A percentile compares a stretch with the other conserved stretches of the same genome.
phyloP scores from a whole-genome alignment of 2,329 filamentous ascomycete genomes.

The Cladosporium phlei region DNA sequence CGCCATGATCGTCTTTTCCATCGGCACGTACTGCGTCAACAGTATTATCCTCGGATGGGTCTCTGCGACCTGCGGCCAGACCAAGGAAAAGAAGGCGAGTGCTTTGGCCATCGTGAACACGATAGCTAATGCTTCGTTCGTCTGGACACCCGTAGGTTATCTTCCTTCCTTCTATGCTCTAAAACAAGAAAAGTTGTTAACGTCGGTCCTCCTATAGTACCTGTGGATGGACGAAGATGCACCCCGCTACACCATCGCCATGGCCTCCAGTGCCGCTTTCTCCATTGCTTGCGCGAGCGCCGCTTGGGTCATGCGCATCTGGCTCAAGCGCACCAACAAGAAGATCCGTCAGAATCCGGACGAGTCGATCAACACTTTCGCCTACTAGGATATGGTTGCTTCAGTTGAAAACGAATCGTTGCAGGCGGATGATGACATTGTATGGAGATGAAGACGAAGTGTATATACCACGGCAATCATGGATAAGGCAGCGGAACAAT shows the following conservation, averaged over 20 bases:
- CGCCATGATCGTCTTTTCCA: slow-evolving; percentile 19
- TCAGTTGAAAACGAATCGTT: no score
- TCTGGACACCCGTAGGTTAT: slow-evolving; percentile 42
- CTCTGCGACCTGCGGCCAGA: slow-evolving; percentile 42
- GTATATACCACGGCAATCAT: no score
- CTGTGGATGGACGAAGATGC: slow-evolving; percentile 45
- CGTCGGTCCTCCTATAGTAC: slow-evolving; percentile 33
- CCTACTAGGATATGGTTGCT: slow-evolving; percentile 19
- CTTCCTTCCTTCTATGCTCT: not conserved
- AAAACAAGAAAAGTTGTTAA: not conserved
- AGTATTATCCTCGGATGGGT: slow-evolving; percentile 47
- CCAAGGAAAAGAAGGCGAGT: slow-evolving; percentile 47
- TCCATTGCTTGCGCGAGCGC: slow-evolving; percentile 41
- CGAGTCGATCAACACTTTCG: slow-evolving; percentile 27
- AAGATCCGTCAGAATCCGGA: slow-evolving; percentile 30
- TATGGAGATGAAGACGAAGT: no score
- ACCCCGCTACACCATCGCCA: slow-evolving; percentile 44
- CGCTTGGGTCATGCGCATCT: slow-evolving; percentile 41
- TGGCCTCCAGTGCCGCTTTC: slow-evolving; percentile 41
- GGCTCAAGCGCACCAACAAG: slow-evolving; percentile 41
- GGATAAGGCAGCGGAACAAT: no score
- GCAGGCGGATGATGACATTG: no score
- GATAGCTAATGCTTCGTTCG: slow-evolving; percentile 45
- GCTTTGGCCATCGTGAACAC: slow-evolving; percentile 48
- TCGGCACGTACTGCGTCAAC: slow-evolving; percentile 43